A percentile compares a stretch with the other conserved stretches of the same genome.
Conservation (phyloP, 164 flowering plant genomes). For the Amborella trichopoda region DNA sequence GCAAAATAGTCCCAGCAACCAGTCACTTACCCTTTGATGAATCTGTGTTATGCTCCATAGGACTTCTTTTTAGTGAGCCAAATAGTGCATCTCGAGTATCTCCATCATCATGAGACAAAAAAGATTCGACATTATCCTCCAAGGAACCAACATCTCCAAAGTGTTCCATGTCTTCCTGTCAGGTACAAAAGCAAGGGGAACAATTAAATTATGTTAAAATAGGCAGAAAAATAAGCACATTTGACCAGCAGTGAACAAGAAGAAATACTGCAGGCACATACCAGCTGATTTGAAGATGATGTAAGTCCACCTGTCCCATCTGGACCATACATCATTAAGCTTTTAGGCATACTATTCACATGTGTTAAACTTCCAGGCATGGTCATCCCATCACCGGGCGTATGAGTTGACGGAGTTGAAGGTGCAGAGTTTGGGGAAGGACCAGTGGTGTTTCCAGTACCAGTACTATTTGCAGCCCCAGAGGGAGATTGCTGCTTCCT, state of each 20-base stretch:
- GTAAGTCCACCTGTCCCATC: slow-evolving; percentile 71
- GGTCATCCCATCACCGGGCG: slow-evolving; percentile 59
- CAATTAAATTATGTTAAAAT: not conserved
- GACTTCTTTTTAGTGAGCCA: slow-evolving; percentile 51
- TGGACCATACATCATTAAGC: slow-evolving; percentile 58
- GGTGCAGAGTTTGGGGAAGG: slow-evolving; percentile 67
- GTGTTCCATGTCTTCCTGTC: slow-evolving; percentile 82
- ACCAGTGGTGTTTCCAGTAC: slow-evolving; percentile 66
- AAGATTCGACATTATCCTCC: slow-evolving; percentile 82
- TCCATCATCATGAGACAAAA: slow-evolving; percentile 65
- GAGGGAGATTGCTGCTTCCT: slow-evolving; percentile 70
- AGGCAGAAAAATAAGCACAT: no score
- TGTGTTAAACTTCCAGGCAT: slow-evolving; percentile 41
- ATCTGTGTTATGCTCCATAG: slow-evolving; percentile 52
- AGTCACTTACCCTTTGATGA: slow-evolving; percentile 43
- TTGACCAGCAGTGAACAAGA: not conserved
- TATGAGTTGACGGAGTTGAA: slow-evolving; percentile 49
- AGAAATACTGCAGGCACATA: no score
- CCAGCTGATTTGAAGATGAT: slow-evolving; percentile 82
- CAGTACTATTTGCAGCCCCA: slow-evolving; percentile 74
- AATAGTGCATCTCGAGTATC: slow-evolving; percentile 60
- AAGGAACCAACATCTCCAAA: slow-evolving; percentile 77
- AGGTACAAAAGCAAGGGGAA: slow-evolving; percentile 2
- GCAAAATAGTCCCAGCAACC: not conserved
- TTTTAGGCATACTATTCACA: slow-evolving; percentile 39